These are phyloP conservation scores for Blastomyces parvus DNA, from an alignment of 2,329 filamentous ascomycete genomes.

Conservation along the genomic window DNA sequence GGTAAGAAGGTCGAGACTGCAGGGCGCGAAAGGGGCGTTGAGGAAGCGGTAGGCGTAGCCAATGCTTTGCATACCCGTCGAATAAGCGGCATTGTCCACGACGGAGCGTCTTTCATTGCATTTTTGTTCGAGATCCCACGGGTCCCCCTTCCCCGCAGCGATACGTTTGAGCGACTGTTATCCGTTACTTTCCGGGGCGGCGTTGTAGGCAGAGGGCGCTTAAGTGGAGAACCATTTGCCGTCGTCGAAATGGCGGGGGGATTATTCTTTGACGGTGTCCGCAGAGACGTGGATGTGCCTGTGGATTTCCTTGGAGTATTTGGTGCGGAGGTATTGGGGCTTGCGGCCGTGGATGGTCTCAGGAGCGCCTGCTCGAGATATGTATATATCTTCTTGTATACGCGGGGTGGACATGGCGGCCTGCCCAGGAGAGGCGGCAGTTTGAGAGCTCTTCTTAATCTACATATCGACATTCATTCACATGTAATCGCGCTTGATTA, in stretches of 20 bases:
- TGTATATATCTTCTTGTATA: conserved; percentile 74
- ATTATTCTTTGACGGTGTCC: conserved; percentile 10
- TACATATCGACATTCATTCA: conserved; percentile 24
- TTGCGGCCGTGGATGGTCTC: conserved; percentile 21
- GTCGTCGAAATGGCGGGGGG: conserved; percentile 9
- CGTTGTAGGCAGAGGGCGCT: not conserved
- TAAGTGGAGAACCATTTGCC: not conserved
- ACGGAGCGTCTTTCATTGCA: conserved; percentile 38
- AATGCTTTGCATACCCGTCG: conserved; percentile 56
- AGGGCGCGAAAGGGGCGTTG: conserved; percentile 29
- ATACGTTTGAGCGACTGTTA: not conserved
- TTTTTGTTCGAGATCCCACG: conserved; percentile 21
- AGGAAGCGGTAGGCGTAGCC: conserved; percentile 40
- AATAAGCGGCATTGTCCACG: conserved; percentile 62
- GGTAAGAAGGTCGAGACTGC: conserved; percentile 44
- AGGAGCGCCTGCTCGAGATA: conserved; percentile 66
- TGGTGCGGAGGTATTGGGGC: conserved; percentile 13
- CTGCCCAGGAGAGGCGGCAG: conserved; percentile 66
- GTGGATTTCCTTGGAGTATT: conserved; percentile 20
- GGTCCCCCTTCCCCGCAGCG: conserved; percentile 8
- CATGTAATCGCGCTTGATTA: not conserved
- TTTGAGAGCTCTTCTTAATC: conserved; percentile 65
- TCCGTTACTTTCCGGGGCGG: conserved; percentile 9
- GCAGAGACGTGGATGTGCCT: conserved; percentile 19
- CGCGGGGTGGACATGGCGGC: conserved; percentile 66